Base-by-base conservation (phyloP, 768 basidiomycete genomes). In the Saitozyma podzolica region DNA sequence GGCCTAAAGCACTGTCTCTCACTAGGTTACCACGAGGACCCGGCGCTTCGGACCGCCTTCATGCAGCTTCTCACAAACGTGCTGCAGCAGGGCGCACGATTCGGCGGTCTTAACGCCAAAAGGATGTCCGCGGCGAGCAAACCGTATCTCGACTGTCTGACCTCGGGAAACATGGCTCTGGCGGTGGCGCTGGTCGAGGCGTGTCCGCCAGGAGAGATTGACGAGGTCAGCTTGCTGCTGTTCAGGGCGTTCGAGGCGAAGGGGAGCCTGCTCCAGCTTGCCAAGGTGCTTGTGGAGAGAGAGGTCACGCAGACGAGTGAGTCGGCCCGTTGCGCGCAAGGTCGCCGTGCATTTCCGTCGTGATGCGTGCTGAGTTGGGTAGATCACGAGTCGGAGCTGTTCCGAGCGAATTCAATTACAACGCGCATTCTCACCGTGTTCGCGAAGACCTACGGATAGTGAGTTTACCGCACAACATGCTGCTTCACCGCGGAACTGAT, bases 1-100 rank as follows among this genome's bases (percentile, higher is more conserved):
- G 92, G 91, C 6, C 86, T 94, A 74, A 92, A 92, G 76, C 90
- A 94, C 75, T 92, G 89, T 70, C 84, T 94, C 19, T 81, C 86
- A 6, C 82, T 90, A 62, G 90, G 89, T 0, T 92, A 91, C 68
- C 88, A 90, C 69, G 76, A 82, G 19, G 89, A 93, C 71, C 81
- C 83, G 29, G 80, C 84, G 45, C 87, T 88, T 69, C 85, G 91
- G 13, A 83, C 85, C 9, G 90, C 92, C 29, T 96, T 93, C 72
- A 86, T 91, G 13, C 87, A 89, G 69, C 87, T 92, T 8, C 90
- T 94, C 75, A 86, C 89, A 45, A 84, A 88, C 45, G 91, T 91
- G 3, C 84, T 95, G 48, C 84, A 86, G 4, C 86, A 89, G 73
- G 91, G 91, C 13, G 87, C 89, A 11, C 87, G 87, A 64, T 91